Base-by-base conservation (phyloP, 2,329 filamentous ascomycete species). In the Basipetospora chlamydospora region DNA sequence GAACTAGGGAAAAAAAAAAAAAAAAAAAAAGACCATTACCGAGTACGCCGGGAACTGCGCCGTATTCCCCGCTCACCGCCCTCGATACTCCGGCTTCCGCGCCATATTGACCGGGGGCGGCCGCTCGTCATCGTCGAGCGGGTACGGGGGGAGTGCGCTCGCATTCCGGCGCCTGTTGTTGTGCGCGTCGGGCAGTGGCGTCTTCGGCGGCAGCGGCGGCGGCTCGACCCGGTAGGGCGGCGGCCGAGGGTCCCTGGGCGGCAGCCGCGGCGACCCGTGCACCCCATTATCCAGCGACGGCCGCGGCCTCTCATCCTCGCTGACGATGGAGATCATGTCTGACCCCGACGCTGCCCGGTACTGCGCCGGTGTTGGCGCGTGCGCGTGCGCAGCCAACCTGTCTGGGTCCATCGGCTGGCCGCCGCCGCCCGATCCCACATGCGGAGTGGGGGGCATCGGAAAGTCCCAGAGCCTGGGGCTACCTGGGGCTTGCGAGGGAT, bases 101-200 rank as follows among this genome's bases (percentile, higher is more conserved):
- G 80, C 77, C 69, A 85, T 81, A 49, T 93, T 92, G 6, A 92
- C 85, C 6, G 72, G 65, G 3, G 88, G 88, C 13, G 88, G 87
- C 20, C 80, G 78, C 18, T 80, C 81, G 48, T 92, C 80, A 30
- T 77, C 72, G 31, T 76, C 77, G 33, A 83, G 59, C 0, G 88
- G 88, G 53, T 95, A 95, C 1, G 86, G 86, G 23, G 83, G 67
- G 7, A 61, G 43, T 5, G 52, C 47, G 47, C 44, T 60, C 26
- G 42, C 48, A 31, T 36, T 48, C 44, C 35, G 47, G 43, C 29
- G 9, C 26, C 15, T 23, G 13, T 25, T 23, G 13, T 25, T 25
- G 5, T 53, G 61, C 45, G 52, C 53, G 40, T 73, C 76, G 0
- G 68, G 72, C 3, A 86, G 66, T 0, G 80, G 80, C 1, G 78